phyloP scores from a whole-genome alignment of 176 grass and related monocot genomes.

The Rhipidocladum racemiflorum region DNA sequence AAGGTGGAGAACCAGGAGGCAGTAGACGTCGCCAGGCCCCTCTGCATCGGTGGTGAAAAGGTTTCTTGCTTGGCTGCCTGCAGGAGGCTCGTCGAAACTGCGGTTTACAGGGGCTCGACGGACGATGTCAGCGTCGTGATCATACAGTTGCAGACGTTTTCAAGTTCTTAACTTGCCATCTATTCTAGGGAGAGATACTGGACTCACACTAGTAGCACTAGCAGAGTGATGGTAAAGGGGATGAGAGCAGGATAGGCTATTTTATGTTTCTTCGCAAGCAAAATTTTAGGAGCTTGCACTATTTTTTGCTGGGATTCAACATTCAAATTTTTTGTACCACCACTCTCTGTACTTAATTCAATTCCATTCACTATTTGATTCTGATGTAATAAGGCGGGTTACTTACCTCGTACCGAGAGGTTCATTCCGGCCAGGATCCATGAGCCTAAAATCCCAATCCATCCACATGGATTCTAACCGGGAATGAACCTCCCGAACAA shows the following conservation, averaged over 20 bases:
- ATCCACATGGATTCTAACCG: too few relatives aligned
- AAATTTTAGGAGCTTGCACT: conserved; percentile 47
- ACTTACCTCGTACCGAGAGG: neutral
- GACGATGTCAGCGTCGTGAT: conserved; percentile 91
- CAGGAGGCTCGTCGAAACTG: conserved; percentile 62
- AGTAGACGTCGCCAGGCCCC: conserved; percentile 51
- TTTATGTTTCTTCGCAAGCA: conserved; percentile 47
- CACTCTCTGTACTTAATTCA: conserved; percentile 43
- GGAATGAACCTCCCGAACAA: too few relatives aligned
- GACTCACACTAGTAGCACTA: conserved; percentile 29
- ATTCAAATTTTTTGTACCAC: conserved; percentile 20
- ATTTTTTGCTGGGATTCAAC: conserved; percentile 28
- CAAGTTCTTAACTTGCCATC: conserved; percentile 25
- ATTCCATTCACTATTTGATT: conserved; percentile 44
- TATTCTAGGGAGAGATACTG: neutral
- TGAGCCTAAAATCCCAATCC: too few relatives aligned
- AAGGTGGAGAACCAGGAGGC: conserved; percentile 95
- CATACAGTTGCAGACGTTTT: conserved; percentile 63
- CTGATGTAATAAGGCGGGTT: conserved; percentile 28
- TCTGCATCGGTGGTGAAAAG: conserved; percentile 39
- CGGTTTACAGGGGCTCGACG: conserved; percentile 60
- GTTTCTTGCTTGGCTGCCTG: conserved; percentile 57
- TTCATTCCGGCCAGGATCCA: too few relatives aligned
- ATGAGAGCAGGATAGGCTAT: neutral
- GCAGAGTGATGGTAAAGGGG: conserved; percentile 22